Base-by-base conservation (phyloP, 2,329 filamentous ascomycete genomes). In the Fonsecaea multimorphosa region DNA sequence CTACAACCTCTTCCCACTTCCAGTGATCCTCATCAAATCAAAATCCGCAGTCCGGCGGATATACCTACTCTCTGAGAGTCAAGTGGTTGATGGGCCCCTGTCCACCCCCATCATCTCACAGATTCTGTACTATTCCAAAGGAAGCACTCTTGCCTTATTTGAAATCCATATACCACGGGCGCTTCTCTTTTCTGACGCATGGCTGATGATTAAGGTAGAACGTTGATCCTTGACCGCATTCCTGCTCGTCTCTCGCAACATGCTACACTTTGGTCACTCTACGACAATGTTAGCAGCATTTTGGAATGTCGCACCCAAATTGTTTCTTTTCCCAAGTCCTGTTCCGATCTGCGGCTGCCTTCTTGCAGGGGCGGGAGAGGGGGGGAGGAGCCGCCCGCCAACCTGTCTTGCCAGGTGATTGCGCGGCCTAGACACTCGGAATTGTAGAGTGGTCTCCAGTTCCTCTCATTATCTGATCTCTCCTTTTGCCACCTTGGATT, bases 121-220 rank as follows among this genome's bases (percentile, higher is more conserved):
- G n/a, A 4, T 40, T 40, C 38, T 11, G 38, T 19, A 8, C 38
- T 40, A 40, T 24, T 8, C 6, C 44, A 3, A 49, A 49, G 14
- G 6, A 24, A 49, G 44, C 12, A 49, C 19, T 49, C 44, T 19
- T 49, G 9, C 44, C 44, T 49, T 19, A 49, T 49, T 12, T 4
- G 44, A 19, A 49, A 49, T 22, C 44, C 22, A 22, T 22, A 49
- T n/a, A 44, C 2, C 4, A 40, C 2, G 38, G 38, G 16, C 5
- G 36, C 16, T 16, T 24, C n/a, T n/a, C n/a, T n/a, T n/a, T n/a
- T 22, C 19, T 49, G 19, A 24, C 22, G 19, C 9, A 49, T 49
- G 44, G 44, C 44, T 49, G 44, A 49, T 49, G 44, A 49, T 49
- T 49, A 49, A 49, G 44, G 44, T 49, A 49, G 44, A 49, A 49